Evolutionary conservation across 371 early-diverging fungal species (phyloP), one percentile per base, ranked within the genome.

Genomic region (Lichtheimia hyalospora): DNA sequence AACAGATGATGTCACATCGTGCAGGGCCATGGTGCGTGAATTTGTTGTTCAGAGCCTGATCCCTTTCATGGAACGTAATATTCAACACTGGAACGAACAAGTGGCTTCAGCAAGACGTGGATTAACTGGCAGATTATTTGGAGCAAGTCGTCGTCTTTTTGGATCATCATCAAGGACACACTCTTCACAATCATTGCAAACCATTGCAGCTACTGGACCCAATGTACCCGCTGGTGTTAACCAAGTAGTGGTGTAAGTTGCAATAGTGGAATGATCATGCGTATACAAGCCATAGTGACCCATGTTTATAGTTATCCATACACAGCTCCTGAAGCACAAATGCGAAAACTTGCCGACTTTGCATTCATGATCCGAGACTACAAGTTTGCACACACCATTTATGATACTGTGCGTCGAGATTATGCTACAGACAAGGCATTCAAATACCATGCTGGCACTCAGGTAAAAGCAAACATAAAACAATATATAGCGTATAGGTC

Each of bases 331-430:
- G 98, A 98, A 67, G 88, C 93, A 2, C 89, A 92, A 61, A 84
- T 96, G 86, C 87, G 97, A 10, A 89, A 90, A 63, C 74, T 96
- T 44, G 98, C 94, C 5, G 97, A 97, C 73, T 97, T 86, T 76
- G 90, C 96, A 3, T 96, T 98, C 64, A 96, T 97, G 96, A 77
- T 98, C 6, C 79, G 91, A 16, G 97, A 97, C 67, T 96, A 90
- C 73, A 85, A 86, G 58, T 90, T 95, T 69, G 97, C 98, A 1
- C 84, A 84, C 49, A 81, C 88, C 0, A 89, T 92, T 3, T 98
- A 97, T 61, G 96, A 96, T 59, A 87, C 87, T 0, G 93, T 92
- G 1, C 89, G 92, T 52, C 89, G 93, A 56, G 98, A 97, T 62
- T 98, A 89, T 77, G 80, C 85, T 4, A 83, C 88, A 0, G 94